phyloP scores from a whole-genome alignment of 495 filamentous ascomycete species.

The Pyrenopolyporus hunteri region DNA sequence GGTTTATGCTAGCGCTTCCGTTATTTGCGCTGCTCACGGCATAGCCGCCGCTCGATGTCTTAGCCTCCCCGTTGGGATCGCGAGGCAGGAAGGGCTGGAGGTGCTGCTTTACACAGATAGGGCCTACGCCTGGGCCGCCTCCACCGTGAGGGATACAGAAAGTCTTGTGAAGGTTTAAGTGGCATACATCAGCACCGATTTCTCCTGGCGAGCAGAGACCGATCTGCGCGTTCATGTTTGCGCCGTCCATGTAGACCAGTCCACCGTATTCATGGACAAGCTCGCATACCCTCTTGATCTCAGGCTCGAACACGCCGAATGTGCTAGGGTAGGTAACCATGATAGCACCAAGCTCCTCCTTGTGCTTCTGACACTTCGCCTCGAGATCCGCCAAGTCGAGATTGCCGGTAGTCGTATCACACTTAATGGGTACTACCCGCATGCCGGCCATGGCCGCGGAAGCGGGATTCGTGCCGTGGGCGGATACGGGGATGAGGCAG shows the following conservation, averaged over 20 bases:
- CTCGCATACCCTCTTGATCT: conserved; percentile 83
- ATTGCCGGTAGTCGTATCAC: conserved; percentile 85
- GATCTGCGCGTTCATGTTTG: conserved; percentile 99
- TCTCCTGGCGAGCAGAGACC: conserved; percentile 96
- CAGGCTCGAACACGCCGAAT: conserved; percentile 94
- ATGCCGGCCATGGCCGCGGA: conserved; percentile 98
- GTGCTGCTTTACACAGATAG: conserved; percentile 89
- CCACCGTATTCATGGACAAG: conserved; percentile 89
- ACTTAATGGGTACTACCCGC: conserved; percentile 94
- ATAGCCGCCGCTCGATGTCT: conserved; percentile 47
- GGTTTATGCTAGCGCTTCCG: conserved; percentile 92
- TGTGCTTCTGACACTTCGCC: conserved; percentile 86
- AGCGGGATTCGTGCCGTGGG: conserved; percentile 96
- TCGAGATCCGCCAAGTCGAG: conserved; percentile 86
- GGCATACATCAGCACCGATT: conserved; percentile 97
- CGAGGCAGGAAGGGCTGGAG: conserved; percentile 77
- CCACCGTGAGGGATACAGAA: conserved; percentile 99
- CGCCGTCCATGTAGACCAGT: conserved; percentile 99
- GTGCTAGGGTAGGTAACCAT: conserved; percentile 99
- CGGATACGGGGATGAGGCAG: conserved; percentile 95
- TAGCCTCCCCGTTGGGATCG: conserved; percentile 61
- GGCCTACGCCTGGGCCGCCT: conserved; percentile 93
- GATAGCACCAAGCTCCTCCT: conserved; percentile 86
- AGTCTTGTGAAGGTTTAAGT: conserved; percentile 97
- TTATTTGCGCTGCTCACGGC: conserved; percentile 88